Evolutionary conservation across 192 early-diverging fungal genomes (phyloP).

Genomic region (Podila clonocystis): DNA sequence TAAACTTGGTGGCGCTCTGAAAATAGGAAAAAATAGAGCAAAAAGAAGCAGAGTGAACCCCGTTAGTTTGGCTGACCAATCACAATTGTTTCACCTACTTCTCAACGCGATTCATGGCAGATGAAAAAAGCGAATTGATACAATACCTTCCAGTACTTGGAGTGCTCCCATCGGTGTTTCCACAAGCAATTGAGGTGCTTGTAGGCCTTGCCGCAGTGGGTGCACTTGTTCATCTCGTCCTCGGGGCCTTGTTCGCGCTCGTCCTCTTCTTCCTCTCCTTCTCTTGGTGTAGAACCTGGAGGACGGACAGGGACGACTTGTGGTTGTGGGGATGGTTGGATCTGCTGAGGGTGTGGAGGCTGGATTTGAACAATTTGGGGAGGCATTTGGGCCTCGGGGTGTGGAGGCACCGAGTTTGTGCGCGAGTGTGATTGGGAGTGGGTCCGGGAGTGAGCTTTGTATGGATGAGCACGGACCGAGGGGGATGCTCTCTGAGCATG

Average conservation of each 20-base stretch:
- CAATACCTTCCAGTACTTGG: conserved; percentile 68
- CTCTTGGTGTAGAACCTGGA: neutral
- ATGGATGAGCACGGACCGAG: neutral
- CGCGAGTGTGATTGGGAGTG: neutral
- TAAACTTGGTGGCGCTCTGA: conserved; percentile 58
- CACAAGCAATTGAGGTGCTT: conserved; percentile 71
- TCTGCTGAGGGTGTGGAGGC: neutral
- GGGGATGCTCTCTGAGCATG: neutral
- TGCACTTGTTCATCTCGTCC: conserved; percentile 49
- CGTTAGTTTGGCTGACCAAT: no score
- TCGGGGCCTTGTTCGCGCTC: neutral
- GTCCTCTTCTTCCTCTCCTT: conserved; percentile 7
- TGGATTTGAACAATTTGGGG: neutral
- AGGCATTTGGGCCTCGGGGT: neutral
- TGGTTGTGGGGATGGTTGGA: neutral
- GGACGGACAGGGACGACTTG: neutral
- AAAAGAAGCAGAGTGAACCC: neutral
- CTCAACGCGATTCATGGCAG: neutral
- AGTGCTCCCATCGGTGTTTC: conserved; percentile 80
- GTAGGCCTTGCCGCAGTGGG: conserved; percentile 71
- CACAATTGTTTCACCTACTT: no score
- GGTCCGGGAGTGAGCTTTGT: neutral
- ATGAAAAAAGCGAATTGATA: no score
- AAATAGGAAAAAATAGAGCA: neutral
- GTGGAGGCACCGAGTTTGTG: neutral